Conservation (phyloP, 2,329 filamentous ascomycete genomes). For the Penicillium concentricum region DNA sequence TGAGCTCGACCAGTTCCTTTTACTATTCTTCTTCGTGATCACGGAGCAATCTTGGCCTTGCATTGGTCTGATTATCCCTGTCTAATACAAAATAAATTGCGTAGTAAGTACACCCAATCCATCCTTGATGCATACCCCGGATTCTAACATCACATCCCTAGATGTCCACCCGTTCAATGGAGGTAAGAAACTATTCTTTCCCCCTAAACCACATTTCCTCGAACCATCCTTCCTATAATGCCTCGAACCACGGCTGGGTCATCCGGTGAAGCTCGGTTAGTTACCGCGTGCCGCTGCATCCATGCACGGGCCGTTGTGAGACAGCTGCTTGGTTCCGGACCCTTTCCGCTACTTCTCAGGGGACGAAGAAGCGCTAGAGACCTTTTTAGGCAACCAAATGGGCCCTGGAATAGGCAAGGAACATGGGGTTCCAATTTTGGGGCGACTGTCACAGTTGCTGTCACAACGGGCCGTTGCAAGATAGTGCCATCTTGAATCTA, state of each 20-base stretch:
- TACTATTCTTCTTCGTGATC: not conserved
- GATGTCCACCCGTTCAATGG: slow-evolving; percentile 7
- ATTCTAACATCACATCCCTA: not conserved
- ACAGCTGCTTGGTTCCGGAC: slow-evolving; percentile 16
- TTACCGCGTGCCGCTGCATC: slow-evolving; percentile 6
- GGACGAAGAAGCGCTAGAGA: slow-evolving; percentile 1
- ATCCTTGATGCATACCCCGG: not conserved
- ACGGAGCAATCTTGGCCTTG: not conserved
- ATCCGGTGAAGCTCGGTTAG: slow-evolving; percentile 8
- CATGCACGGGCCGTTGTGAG: slow-evolving; percentile 19
- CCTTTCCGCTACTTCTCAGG: not conserved
- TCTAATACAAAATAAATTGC: not conserved
- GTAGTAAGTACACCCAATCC: not conserved
- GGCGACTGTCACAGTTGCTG: not conserved
- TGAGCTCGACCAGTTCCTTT: slow-evolving; percentile 7
- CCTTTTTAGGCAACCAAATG: slow-evolving; percentile 3
- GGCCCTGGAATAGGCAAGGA: not conserved
- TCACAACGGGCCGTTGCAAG: not conserved
- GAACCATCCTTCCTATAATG: not conserved
- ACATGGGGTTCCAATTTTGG: not conserved
- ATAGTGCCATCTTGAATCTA: not conserved
- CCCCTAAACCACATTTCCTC: not conserved
- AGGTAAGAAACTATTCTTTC: slow-evolving; percentile 4
- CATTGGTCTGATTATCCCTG: not conserved
- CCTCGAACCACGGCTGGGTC: not conserved